These are phyloP conservation scores for Glebionis coronaria DNA, from an alignment of 129 eudicot genomes.

Conservation along the genomic window DNA sequence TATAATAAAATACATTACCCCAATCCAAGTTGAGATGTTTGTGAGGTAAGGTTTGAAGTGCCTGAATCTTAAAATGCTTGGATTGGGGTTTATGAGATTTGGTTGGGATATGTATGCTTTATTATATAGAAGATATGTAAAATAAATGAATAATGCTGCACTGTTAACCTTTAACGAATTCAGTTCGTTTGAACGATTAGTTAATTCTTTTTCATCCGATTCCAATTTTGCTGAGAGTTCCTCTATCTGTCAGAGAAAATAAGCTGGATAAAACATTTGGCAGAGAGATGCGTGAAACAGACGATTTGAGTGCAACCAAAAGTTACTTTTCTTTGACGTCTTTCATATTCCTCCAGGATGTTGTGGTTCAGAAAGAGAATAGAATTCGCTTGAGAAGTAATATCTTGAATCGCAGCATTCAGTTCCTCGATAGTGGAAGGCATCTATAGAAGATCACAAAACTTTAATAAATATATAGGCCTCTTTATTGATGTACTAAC, in stretches of 20 bases:
- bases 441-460: slow-evolving; percentile 52
- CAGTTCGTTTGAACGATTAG: slow-evolving; percentile 44
- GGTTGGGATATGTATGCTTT: no score
- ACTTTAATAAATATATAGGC: not conserved
- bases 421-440: slow-evolving; percentile 86
- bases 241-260: slow-evolving; percentile 54
- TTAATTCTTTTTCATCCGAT: slow-evolving; percentile 54
- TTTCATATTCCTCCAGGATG: slow-evolving; percentile 83
- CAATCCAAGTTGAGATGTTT: no score
- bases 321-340: slow-evolving; percentile 64
- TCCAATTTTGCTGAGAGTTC: slow-evolving; percentile 54
- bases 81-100: no score
- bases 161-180: slow-evolving; percentile 58
- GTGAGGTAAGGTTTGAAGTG: no score
- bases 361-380: slow-evolving; percentile 70
- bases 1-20: no score
- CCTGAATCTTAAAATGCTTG: no score
- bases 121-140: not conserved
- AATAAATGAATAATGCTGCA: not conserved
- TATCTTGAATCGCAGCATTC: slow-evolving; percentile 80
- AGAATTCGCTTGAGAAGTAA: slow-evolving; percentile 68
- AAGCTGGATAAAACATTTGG: not conserved
- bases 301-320: not conserved
- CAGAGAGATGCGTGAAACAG: not conserved
- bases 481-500: slow-evolving; percentile 1